Evolutionary conservation across 192 early-diverging fungal species (phyloP).

Genomic region (Geranomyces variabilis): DNA sequence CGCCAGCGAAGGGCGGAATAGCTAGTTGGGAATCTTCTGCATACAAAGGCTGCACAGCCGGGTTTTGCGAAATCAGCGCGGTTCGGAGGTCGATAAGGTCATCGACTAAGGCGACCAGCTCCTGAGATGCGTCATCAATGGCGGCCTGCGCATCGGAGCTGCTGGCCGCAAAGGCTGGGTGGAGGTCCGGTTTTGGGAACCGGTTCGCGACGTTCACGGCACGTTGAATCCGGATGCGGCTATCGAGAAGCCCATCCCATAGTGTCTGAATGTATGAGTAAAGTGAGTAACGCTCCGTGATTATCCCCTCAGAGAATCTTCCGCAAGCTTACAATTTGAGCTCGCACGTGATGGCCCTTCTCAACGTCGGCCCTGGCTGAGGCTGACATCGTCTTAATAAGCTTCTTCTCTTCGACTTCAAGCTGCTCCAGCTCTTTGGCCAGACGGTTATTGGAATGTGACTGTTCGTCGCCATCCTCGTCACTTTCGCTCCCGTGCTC

Average conservation of each 20-base stretch:
- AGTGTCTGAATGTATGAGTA: conserved; percentile 50
- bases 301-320: neutral
- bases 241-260: conserved; percentile 84
- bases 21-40: neutral
- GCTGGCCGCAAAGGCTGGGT: conserved; percentile 26
- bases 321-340: conserved; percentile 72
- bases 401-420: conserved; percentile 80
- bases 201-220: conserved; percentile 73
- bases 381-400: conserved; percentile 77
- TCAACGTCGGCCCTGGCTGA: conserved; percentile 78
- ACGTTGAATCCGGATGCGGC: conserved; percentile 86
- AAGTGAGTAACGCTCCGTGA: neutral
- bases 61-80: conserved; percentile 35
- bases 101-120: conserved; percentile 46
- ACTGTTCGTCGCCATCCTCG: conserved; percentile 45
- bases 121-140: conserved; percentile 24
- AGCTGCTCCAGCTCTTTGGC: conserved; percentile 70
- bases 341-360: conserved; percentile 88
- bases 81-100: conserved; percentile 44
- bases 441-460: conserved; percentile 22
- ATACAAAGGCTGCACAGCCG: conserved; percentile 7
- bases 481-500: conserved; percentile 36
- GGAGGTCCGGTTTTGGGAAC: conserved; percentile 65
- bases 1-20: conserved; percentile 17
- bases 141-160: conserved; percentile 3